Conservation (phyloP, 805 yeast species). For the Candida endomychidarum region DNA sequence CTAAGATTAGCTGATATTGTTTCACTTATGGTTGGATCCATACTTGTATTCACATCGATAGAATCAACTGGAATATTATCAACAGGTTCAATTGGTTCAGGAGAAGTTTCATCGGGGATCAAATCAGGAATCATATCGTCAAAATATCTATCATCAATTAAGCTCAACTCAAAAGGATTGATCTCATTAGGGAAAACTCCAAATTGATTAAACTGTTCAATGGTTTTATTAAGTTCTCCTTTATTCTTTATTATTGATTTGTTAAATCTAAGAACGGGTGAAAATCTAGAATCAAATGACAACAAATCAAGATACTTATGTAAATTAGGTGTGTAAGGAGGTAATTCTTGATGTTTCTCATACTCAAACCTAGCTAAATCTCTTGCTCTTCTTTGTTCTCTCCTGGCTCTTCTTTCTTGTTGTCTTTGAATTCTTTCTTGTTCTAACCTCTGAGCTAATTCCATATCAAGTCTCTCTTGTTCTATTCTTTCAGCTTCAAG, state of each 20-base stretch:
- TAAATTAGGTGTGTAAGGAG: constrained; percentile 25
- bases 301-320: constrained; percentile 26
- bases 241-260: constrained; percentile 17
- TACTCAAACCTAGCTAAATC: constrained; percentile 3
- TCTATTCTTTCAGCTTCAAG: constrained; percentile 9
- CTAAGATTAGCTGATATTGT: too few species aligned
- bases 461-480: constrained; percentile 6
- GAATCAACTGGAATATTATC: too few species aligned
- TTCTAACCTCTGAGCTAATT: constrained; percentile 8
- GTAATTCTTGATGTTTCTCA: constrained; percentile 19
- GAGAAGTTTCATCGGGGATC: constrained; percentile 1
- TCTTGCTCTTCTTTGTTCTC: constrained; percentile 5
- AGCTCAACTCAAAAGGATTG: constrained; percentile 23
- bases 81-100: too few species aligned
- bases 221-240: constrained; percentile 11
- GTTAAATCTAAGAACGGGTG: constrained; percentile 26
- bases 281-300: constrained; percentile 28
- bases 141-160: constrained; percentile 25
- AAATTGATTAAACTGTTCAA: constrained; percentile 19
- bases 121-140: constrained; percentile 24
- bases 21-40: too few species aligned
- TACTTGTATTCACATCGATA: too few species aligned
- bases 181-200: constrained; percentile 23
- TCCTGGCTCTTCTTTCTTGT: constrained; percentile 6
- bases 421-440: constrained; percentile 2